These are phyloP conservation scores for Aphanomyces astaci DNA, from an alignment of 352 stramenopile genomes.

Conservation along the genomic window DNA sequence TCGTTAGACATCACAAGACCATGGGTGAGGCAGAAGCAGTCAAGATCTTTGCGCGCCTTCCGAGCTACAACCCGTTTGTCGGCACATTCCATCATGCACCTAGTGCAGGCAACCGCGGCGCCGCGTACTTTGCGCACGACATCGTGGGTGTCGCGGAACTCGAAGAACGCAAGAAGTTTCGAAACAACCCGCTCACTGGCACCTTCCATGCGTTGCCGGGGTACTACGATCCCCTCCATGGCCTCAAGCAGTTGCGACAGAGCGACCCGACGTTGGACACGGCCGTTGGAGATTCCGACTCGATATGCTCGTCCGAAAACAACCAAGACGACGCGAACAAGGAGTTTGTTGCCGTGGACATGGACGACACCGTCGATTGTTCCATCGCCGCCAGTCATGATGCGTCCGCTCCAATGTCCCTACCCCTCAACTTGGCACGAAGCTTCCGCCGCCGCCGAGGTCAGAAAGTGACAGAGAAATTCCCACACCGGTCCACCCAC, in stretches of 20 bases:
- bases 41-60: slow-evolving; percentile 69
- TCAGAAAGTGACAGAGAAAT: not conserved
- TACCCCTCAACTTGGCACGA: slow-evolving; percentile 7
- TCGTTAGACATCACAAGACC: not conserved
- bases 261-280: slow-evolving; percentile 28
- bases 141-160: slow-evolving; percentile 84
- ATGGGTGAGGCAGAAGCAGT: slow-evolving; percentile 3
- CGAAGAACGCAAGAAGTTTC: slow-evolving; percentile 84
- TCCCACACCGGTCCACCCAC: not conserved
- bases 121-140: slow-evolving; percentile 81
- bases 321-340: slow-evolving; percentile 12
- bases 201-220: slow-evolving; percentile 81
- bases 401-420: not conserved
- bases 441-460: not conserved
- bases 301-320: not conserved
- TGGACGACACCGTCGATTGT: not conserved
- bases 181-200: slow-evolving; percentile 77
- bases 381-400: not conserved
- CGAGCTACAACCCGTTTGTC: slow-evolving; percentile 83
- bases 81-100: slow-evolving; percentile 86
- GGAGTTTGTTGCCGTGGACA: slow-evolving; percentile 18
- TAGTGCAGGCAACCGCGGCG: slow-evolving; percentile 76
- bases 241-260: slow-evolving; percentile 57
- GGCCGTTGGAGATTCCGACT: not conserved
- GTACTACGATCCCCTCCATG: slow-evolving; percentile 81